phyloP scores from a whole-genome alignment of 169 alveolate genomes.

The Cryptosporidium ubiquitum region DNA sequence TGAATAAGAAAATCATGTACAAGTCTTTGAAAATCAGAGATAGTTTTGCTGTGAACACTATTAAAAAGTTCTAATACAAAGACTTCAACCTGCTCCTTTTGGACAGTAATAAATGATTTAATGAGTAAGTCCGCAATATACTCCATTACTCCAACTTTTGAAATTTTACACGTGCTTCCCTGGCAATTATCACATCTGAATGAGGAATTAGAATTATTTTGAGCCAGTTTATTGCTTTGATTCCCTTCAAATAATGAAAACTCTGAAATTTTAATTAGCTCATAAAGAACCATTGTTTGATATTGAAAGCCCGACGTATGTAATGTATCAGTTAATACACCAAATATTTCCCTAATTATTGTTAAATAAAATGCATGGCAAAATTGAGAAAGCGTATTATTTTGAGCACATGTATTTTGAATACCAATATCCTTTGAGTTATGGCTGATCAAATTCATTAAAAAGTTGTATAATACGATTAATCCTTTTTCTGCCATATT shows the following conservation, averaged over 20 bases:
- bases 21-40: slow-evolving; percentile 76
- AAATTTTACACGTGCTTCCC: slow-evolving; percentile 58
- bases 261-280: slow-evolving; percentile 80
- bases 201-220: not conserved
- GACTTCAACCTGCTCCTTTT: slow-evolving; percentile 79
- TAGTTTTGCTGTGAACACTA: slow-evolving; percentile 77
- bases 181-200: slow-evolving; percentile 16
- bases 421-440: slow-evolving; percentile 76
- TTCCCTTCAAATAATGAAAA: slow-evolving; percentile 79
- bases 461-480: slow-evolving; percentile 82
- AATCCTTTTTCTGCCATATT: slow-evolving; percentile 91
- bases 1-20: slow-evolving; percentile 78
- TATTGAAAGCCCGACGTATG: slow-evolving; percentile 91
- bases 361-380: slow-evolving; percentile 86
- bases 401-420: slow-evolving; percentile 65
- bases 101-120: slow-evolving; percentile 78
- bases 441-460: slow-evolving; percentile 78
- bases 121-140: slow-evolving; percentile 78
- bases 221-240: slow-evolving; percentile 17
- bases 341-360: slow-evolving; percentile 86
- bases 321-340: slow-evolving; percentile 89
- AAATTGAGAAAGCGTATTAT: slow-evolving; percentile 74
- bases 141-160: slow-evolving; percentile 79
- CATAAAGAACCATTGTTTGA: slow-evolving; percentile 85
- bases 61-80: slow-evolving; percentile 79